These are phyloP conservation scores for Calonectria leucothoes DNA, from an alignment of 2,329 filamentous ascomycete genomes.

Conservation along the genomic window DNA sequence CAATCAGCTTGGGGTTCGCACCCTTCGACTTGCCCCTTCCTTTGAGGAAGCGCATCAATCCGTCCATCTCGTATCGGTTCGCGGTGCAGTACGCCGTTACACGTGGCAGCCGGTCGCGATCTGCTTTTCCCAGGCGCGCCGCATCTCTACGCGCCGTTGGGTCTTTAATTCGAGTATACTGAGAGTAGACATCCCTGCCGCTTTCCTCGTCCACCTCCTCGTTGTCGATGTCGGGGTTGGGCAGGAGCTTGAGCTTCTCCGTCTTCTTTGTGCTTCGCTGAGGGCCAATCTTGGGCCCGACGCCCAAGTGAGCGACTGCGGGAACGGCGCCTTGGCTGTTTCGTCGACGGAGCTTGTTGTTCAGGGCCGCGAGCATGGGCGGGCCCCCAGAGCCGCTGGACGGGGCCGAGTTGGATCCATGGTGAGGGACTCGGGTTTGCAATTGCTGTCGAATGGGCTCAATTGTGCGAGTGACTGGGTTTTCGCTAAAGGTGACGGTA, in stretches of 20 bases:
- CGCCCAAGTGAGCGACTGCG: slow-evolving; percentile 49
- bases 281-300: slow-evolving; percentile 82
- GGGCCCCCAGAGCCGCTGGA: slow-evolving; percentile 52
- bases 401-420: slow-evolving; percentile 30
- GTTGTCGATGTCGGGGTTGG: slow-evolving; percentile 85
- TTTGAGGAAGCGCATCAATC: slow-evolving; percentile 90
- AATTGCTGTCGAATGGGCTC: slow-evolving; percentile 56
- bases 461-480: slow-evolving; percentile 72
- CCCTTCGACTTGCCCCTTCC: slow-evolving; percentile 81
- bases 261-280: slow-evolving; percentile 95
- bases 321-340: slow-evolving; percentile 78
- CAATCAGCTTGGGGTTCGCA: slow-evolving; percentile 89
- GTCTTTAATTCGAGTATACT: slow-evolving; percentile 98
- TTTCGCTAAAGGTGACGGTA: slow-evolving; percentile 83
- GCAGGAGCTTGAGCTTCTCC: slow-evolving; percentile 97
- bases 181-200: slow-evolving; percentile 94
- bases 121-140: slow-evolving; percentile 91
- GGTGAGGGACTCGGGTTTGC: slow-evolving; percentile 45
- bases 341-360: slow-evolving; percentile 86
- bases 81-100: slow-evolving; percentile 98
- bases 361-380: slow-evolving; percentile 80
- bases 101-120: slow-evolving; percentile 85
- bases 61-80: slow-evolving; percentile 90
- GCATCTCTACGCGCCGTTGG: slow-evolving; percentile 93
- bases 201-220: slow-evolving; percentile 88